Base-by-base conservation (phyloP, 768 basidiomycete species). In the Royoungia palumana region DNA sequence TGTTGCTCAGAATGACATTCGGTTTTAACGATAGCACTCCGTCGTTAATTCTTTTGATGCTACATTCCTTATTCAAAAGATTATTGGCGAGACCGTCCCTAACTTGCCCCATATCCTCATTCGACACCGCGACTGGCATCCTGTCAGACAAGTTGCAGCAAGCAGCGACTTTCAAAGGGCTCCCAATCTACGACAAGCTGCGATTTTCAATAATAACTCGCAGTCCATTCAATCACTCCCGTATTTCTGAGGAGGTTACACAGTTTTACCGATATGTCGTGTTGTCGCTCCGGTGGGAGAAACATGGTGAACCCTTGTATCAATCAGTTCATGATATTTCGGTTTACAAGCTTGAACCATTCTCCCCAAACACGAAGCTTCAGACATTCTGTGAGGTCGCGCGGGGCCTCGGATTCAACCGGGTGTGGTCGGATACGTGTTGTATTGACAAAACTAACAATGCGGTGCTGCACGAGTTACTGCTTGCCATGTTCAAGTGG, bases 401-500 rank as follows among this genome's bases (percentile, higher is more conserved):
- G 1, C n/a, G 8, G 1, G 2, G 2, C 0, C 16, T 41, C 5
- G 19, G 32, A 13, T 46, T 41, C 16, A 21, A 24, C 11, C 45
- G 49, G 49, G 50, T 37, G 2, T 36, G 48, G 41, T 14, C 11
- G 7, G 53, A 54, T 16, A 51, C 49, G 0, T 40, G 21, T 22
- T 54, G 53, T 10, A 36, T 54, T 1, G 46, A 54, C n/a, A 41
- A 51, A 38, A 0, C 4, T 1, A 25, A 51, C 16, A 44, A 47
- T 6, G 38, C 21, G 13, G 17, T 44, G 10, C 10, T 47, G 22
- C 46, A 54, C 32, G 44, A 46, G 20, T 42, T 45, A 3, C 13
- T 51, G n/a, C 42, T 47, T 1, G 41, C 50, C 3, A 51, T 54
- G 53, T 54, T 54, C 24, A 38, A 14, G 0, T 50, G 48, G 52